Evolutionary conservation across 495 filamentous ascomycete species (phyloP).

Genomic region (Penicillium soppii): DNA sequence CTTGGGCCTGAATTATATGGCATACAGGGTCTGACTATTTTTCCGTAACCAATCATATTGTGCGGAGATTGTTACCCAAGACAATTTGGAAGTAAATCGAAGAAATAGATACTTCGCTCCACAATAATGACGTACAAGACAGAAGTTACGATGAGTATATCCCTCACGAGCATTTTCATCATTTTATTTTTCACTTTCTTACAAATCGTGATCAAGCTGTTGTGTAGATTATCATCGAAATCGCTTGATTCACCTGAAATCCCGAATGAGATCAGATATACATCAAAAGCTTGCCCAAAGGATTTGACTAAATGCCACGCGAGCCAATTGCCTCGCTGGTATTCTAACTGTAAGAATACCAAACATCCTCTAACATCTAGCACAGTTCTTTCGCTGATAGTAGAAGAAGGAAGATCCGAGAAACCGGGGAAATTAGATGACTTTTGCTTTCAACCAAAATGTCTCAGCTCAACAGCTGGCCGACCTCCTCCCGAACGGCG

Average conservation of each 20-base stretch:
- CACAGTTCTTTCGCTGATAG: neutral
- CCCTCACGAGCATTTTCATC: too few relatives aligned
- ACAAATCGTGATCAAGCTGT: too few relatives aligned
- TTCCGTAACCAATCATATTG: neutral
- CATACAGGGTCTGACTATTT: neutral
- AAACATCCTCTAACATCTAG: neutral
- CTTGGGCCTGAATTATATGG: neutral
- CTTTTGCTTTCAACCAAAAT: conserved; percentile 8
- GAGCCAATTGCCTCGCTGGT: neutral
- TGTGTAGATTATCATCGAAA: too few relatives aligned
- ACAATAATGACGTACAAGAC: conserved; percentile 2
- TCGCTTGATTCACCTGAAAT: too few relatives aligned
- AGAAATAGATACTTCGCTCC: neutral
- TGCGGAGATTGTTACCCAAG: neutral
- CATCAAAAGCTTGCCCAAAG: too few relatives aligned
- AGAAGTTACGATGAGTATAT: neutral
- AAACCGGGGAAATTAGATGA: neutral
- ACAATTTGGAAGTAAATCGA: neutral
- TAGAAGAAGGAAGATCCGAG: neutral
- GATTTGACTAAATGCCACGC: neutral
- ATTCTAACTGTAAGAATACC: neutral
- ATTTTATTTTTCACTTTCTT: too few relatives aligned
- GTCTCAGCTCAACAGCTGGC: conserved; percentile 29
- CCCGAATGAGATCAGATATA: too few relatives aligned
- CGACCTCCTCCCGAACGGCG: conserved; percentile 24